Conservation (phyloP, 495 filamentous ascomycete genomes). For the Penicillium goetzii region DNA sequence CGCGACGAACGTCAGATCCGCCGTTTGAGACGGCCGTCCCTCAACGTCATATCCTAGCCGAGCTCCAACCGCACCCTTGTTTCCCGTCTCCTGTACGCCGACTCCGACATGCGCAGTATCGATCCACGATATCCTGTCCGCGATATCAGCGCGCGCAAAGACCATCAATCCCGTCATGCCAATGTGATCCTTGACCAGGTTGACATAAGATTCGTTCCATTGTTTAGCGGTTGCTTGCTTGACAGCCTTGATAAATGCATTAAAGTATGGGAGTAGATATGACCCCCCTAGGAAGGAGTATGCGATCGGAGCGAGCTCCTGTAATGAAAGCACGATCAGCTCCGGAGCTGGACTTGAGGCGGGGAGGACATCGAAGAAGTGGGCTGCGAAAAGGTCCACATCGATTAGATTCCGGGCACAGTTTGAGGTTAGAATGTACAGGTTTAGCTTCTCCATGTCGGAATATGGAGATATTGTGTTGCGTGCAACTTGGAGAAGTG, state of each 20-base stretch:
- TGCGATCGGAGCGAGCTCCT: slow-evolving; percentile 86
- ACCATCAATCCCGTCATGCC: slow-evolving; percentile 90
- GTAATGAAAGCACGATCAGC: slow-evolving; percentile 75
- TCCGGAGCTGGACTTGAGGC: slow-evolving; percentile 60
- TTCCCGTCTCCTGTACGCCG: slow-evolving; percentile 84
- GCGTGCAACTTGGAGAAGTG: not conserved
- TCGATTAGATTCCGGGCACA: slow-evolving; percentile 73
- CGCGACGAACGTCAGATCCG: slow-evolving; percentile 79
- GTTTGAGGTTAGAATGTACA: slow-evolving; percentile 90
- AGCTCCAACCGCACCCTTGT: slow-evolving; percentile 89
- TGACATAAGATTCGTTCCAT: slow-evolving; percentile 51
- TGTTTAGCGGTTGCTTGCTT: slow-evolving; percentile 60
- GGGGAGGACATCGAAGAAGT: slow-evolving; percentile 72
- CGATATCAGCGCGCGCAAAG: slow-evolving; percentile 65
- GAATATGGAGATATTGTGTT: not conserved
- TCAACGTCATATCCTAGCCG: slow-evolving; percentile 60
- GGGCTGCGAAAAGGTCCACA: slow-evolving; percentile 63
- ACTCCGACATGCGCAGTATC: slow-evolving; percentile 78
- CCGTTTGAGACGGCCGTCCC: slow-evolving; percentile 38
- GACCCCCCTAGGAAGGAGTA: slow-evolving; percentile 86
- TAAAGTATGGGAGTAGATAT: slow-evolving; percentile 75
- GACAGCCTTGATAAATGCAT: slow-evolving; percentile 67
- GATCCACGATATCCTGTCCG: slow-evolving; percentile 57
- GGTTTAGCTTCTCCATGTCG: slow-evolving; percentile 51
- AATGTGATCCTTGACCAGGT: slow-evolving; percentile 65